Base-by-base conservation (phyloP, 371 early-diverging fungal species). In the Funneliformis caledonium region DNA sequence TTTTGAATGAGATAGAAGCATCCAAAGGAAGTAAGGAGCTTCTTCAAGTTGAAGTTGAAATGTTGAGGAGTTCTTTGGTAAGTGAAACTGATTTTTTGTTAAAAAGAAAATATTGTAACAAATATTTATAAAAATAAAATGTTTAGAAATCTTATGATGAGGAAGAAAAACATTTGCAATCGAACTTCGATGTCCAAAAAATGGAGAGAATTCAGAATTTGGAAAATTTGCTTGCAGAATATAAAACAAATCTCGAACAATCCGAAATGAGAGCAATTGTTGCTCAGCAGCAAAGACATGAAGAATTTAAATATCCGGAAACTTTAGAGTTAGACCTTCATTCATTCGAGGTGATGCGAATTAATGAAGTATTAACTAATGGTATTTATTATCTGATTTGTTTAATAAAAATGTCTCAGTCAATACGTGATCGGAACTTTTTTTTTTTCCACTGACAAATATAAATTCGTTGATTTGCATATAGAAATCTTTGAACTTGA, bases 141-240 rank as follows among this genome's bases (percentile, higher is more conserved):
- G 37, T 2, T 31, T 80, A 91, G 89, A 87, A 87, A 81, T 87
- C 91, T 9, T 94, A 93, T 80, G 94, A 93, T 69, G 93, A 93
- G 64, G 92, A 92, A 70, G 81, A 82, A 11, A 80, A 81, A 12
- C 73, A 88, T 64, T 84, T 87, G 84, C 80, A 82, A 19, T 86
- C 82, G 10, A 86, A 81, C 6, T 92, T 89, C 60, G 94, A 94
- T 79, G 75, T 67, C 16, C 86, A 83, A 43, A 93, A 93, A 82
- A 81, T 88, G 0, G 80, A 83, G 75, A 91, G 93, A 22, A 91
- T 94, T 47, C 83, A 82, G 16, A 86, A 89, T 59, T 84, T 94
- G 48, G 94, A 95, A 81, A 78, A 65, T n/a, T 83, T 92, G n/a
- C 81, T 93, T 11, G 86, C 87, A 73, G 90, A 90, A 78, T 91